Base-by-base conservation (phyloP, 2,329 filamentous ascomycete species). In the Falciphora oryzae region DNA sequence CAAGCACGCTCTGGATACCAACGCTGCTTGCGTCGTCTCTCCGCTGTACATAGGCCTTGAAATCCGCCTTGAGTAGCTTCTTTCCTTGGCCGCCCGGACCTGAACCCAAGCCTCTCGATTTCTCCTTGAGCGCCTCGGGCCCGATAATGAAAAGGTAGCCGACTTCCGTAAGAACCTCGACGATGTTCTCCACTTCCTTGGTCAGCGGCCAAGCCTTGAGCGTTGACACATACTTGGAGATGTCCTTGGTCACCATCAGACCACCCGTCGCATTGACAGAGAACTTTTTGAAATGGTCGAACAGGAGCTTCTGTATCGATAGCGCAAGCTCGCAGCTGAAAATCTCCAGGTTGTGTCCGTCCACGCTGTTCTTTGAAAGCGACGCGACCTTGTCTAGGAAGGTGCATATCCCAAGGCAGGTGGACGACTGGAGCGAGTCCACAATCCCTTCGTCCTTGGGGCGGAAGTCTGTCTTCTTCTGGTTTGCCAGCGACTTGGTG, bases 81-180 rank as follows among this genome's bases (percentile, higher is more conserved):
- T 81, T 85, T 29, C 81, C 80, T 38, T 72, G 71, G 25, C 70
- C 78, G 50, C 75, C 77, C 62, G 69, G 75, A 63, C 71, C 80
- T 65, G 75, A 75, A 67, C 73, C 81, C 66, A 89, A 76, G 66
- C 85, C 86, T 65, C 89, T 80, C 63, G 88, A 84, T 70, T 90
- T 84, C 76, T 93, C 90, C 62, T 86, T 81, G 66, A 93, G 78
- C 50, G 90, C 90, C 75, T 93, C 90, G 14, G 89, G 86, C 2
- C 92, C 92, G 71, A 99, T 92, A 68, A 99, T 96, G 75, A 99
- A 99, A 63, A 99, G 79, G 73, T 93, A 97, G 14, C 93, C 94
- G 65, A 99, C 92, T 80, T 99, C 95, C 31, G 92, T 89, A 66
- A 99, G 78, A 59, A 97, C 85, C 78, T 99, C 94, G 69, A 97